These are phyloP conservation scores for Entomortierella beljakovae DNA, from an alignment of 192 early-diverging fungal genomes.

Conservation along the genomic window DNA sequence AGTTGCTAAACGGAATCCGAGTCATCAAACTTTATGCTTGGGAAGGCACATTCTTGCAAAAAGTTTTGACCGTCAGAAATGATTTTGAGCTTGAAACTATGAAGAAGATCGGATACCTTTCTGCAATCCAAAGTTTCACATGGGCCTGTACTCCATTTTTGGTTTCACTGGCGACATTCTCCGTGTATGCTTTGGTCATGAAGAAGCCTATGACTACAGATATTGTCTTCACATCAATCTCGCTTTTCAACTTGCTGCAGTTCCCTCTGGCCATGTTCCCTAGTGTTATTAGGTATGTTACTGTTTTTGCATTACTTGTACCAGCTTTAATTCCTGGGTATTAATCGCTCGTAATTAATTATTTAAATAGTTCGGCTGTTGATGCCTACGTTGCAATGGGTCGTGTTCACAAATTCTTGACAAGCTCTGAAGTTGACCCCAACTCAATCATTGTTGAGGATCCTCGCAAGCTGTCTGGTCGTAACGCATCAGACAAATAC, in stretches of 20 bases:
- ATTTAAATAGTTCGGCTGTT: slow-evolving; percentile 53
- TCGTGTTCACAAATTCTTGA: slow-evolving; percentile 83
- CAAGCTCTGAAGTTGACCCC: slow-evolving; percentile 75
- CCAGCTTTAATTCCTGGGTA: neutral
- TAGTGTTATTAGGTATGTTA: slow-evolving; percentile 74
- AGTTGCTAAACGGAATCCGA: slow-evolving; percentile 89
- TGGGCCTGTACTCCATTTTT: slow-evolving; percentile 90
- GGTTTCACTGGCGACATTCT: slow-evolving; percentile 87
- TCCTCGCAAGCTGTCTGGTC: slow-evolving; percentile 7
- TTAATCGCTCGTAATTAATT: too few relatives aligned
- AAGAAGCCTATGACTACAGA: slow-evolving; percentile 72
- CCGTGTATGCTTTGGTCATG: slow-evolving; percentile 72
- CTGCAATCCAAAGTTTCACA: slow-evolving; percentile 76
- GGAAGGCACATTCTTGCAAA: slow-evolving; percentile 84
- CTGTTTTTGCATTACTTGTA: slow-evolving; percentile 37
- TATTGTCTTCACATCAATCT: slow-evolving; percentile 87
- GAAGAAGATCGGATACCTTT: slow-evolving; percentile 76
- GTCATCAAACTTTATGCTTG: slow-evolving; percentile 99
- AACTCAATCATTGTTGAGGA: slow-evolving; percentile 40
- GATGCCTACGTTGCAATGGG: slow-evolving; percentile 87
- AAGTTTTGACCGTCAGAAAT: slow-evolving; percentile 74
- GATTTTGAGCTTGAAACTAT: slow-evolving; percentile 82
- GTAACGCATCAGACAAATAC: slow-evolving; percentile 36
- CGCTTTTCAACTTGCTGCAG: slow-evolving; percentile 93
- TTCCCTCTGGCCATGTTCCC: slow-evolving; percentile 92